A percentile compares a stretch with the other conserved stretches of the same genome.
Evolutionary conservation across 208 protist species (phyloP).

Genomic region (Vickermania ingenoplastis): DNA sequence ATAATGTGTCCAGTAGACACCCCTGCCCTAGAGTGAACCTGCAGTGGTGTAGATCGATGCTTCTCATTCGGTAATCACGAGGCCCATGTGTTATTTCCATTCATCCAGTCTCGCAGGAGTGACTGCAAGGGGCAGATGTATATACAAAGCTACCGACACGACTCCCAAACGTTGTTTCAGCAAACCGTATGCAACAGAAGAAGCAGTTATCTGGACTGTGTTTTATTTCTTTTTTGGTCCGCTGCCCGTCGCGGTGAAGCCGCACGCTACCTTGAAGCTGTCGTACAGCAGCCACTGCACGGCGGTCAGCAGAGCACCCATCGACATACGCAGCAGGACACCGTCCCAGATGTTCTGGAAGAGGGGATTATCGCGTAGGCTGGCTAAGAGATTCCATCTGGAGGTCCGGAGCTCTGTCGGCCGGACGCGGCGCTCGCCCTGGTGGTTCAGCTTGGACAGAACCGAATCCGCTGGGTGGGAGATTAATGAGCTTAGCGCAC

Average conservation of each 20-base stretch:
- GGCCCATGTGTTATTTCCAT: no score
- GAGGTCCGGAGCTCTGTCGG: neutral
- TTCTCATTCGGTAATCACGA: no score
- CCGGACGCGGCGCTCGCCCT: neutral
- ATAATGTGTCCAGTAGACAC: no score
- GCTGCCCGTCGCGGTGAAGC: slow-evolving; percentile 41
- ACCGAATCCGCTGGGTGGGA: slow-evolving; percentile 95
- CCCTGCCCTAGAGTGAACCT: no score
- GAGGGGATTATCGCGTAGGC: slow-evolving; percentile 3
- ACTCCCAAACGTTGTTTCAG: no score
- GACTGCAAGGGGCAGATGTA: no score
- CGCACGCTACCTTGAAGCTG: slow-evolving; percentile 60
- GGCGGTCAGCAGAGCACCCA: slow-evolving; percentile 91
- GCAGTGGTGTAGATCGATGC: no score
- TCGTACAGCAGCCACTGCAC: slow-evolving; percentile 95
- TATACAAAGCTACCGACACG: no score
- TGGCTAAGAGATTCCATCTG: slow-evolving; percentile 15
- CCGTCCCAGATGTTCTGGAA: neutral
- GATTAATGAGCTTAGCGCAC: slow-evolving; percentile 84
- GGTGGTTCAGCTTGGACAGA: slow-evolving; percentile 76
- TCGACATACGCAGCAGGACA: slow-evolving; percentile 45
- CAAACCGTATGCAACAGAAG: neutral
- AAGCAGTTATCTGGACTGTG: slow-evolving; percentile 3
- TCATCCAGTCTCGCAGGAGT: no score
- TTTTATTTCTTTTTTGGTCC: neutral